Conservation (phyloP, 345 rosid genomes). For the Lepidium aucheri region DNA sequence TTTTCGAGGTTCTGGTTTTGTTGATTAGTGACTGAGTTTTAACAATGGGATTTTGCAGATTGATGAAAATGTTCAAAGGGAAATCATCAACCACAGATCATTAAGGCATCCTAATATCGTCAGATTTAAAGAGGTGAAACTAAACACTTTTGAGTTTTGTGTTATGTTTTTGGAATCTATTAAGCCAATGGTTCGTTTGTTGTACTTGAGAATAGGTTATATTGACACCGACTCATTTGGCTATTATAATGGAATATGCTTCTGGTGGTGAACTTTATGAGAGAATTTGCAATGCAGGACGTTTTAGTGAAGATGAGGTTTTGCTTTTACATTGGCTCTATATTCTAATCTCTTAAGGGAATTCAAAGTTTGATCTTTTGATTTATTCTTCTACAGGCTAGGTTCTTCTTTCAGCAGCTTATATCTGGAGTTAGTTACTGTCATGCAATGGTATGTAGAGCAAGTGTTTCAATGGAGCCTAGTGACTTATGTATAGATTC, state of each 20-base stretch:
- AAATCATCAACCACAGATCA: conserved; percentile 89
- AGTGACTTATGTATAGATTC: not conserved
- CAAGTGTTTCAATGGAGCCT: not conserved
- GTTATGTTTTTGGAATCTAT: not conserved
- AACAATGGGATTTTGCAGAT: conserved; percentile 44
- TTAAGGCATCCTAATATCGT: conserved; percentile 95
- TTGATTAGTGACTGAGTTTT: not conserved
- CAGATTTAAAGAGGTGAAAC: conserved; percentile 78
- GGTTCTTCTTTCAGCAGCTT: conserved; percentile 36
- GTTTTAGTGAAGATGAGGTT: conserved; percentile 96
- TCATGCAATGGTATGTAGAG: conserved; percentile 25
- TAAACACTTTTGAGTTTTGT: not conserved
- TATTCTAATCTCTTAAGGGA: not conserved
- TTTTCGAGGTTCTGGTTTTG: not conserved
- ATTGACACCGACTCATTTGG: conserved; percentile 90
- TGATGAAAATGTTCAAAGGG: conserved; percentile 88
- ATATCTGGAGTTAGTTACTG: conserved; percentile 34
- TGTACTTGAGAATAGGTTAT: conserved; percentile 40
- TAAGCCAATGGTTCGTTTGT: not conserved
- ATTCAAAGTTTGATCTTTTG: not conserved
- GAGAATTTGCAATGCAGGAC: conserved; percentile 76
- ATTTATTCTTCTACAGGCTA: conserved; percentile 15
- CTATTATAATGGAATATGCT: conserved; percentile 95
- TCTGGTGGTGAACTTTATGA: conserved; percentile 93
- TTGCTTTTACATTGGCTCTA: not conserved